Base-by-base conservation (phyloP, 805 yeast genomes). In the Kodamaea hsintzibuensis region DNA sequence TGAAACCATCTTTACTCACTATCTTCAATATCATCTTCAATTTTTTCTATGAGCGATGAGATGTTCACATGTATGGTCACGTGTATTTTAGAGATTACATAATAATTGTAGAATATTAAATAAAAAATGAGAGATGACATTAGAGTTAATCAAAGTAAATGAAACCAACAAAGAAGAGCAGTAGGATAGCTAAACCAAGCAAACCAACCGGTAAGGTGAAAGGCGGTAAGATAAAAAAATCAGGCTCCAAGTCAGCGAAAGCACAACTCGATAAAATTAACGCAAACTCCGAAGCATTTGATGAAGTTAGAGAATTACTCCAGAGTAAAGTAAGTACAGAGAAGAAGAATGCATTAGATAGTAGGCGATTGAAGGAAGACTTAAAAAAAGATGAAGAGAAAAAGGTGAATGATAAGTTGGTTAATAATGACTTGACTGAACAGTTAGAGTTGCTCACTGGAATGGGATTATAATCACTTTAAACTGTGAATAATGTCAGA, bases 1-100 rank as follows among this genome's bases (percentile, higher is more conserved):
- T 1, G 97, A 90, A 19, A 88, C 91, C 99, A 93, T 93, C 44
- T 58, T 64, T 35, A 14, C n/a, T 12, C 17, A 4, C 25, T 22
- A 22, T 22, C 17, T 19, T 18, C 16, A 18, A 47, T 19, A 14
- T 10, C n/a, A 12, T 17, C 16, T 46, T 47, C 30, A 33, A 47
- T 35, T 37, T 35, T 47, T 47, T 47, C 27, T 17, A n/a, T 10
- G 18, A 22, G 33, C 47, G 42, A 47, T 35, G 42, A 47, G 42
- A 12, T 35, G 18, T 22, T 18, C 30, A 42, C 16, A 18, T 18
- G 30, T 18, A n/a, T 22, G 3, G 46, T 17, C 18, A 42, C 22
- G 46, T 14, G 42, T n/a, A n/a, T 17, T 7, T 9, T 2, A 14
- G 3, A 2, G 42, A 7, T 10, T 16, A 39, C 42, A 13, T 16